Evolutionary conservation across 2,329 filamentous ascomycete genomes (phyloP).

Genomic region (Phaeosphaeriaceae sp.): DNA sequence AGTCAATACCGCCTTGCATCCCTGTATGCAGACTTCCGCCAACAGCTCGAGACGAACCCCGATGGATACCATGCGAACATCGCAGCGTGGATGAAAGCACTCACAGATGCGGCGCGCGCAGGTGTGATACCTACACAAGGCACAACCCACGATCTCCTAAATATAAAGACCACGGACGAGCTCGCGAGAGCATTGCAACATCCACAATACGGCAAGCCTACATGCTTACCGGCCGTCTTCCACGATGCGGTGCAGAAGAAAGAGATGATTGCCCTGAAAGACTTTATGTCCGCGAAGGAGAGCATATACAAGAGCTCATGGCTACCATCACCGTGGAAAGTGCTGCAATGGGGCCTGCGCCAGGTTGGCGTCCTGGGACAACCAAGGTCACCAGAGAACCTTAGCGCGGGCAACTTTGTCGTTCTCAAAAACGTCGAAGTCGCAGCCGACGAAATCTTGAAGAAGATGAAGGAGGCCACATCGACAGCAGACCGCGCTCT

Average conservation of each 20-base stretch:
- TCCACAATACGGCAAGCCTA: constrained; percentile 79
- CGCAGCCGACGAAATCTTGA: constrained; percentile 53
- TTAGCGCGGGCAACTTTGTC: constrained; percentile 71
- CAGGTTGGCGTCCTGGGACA: constrained; percentile 67
- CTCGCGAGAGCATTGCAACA: constrained; percentile 77
- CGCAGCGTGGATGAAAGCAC: constrained; percentile 77
- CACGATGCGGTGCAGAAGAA: constrained; percentile 74
- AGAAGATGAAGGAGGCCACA: constrained; percentile 45
- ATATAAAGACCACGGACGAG: constrained; percentile 64
- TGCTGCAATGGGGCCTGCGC: constrained; percentile 78
- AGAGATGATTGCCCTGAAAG: constrained; percentile 73
- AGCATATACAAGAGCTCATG: constrained; percentile 78
- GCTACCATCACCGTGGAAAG: constrained; percentile 72
- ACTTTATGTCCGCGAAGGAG: constrained; percentile 71
- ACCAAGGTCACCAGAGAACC: constrained; percentile 59
- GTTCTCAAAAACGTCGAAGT: constrained; percentile 70
- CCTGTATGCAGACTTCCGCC: constrained; percentile 85
- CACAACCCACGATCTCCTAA: constrained; percentile 56
- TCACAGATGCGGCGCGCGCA: constrained; percentile 72
- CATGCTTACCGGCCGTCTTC: constrained; percentile 81
- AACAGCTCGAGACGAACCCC: constrained; percentile 78
- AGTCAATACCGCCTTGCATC: constrained; percentile 78
- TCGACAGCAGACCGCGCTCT: constrained; percentile 44
- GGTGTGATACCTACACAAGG: constrained; percentile 63
- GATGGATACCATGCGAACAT: constrained; percentile 86